Evolutionary conservation across 2,329 filamentous ascomycete genomes (phyloP), one percentile per base, ranked within the genome.

Genomic region (Hysterium pulicare): DNA sequence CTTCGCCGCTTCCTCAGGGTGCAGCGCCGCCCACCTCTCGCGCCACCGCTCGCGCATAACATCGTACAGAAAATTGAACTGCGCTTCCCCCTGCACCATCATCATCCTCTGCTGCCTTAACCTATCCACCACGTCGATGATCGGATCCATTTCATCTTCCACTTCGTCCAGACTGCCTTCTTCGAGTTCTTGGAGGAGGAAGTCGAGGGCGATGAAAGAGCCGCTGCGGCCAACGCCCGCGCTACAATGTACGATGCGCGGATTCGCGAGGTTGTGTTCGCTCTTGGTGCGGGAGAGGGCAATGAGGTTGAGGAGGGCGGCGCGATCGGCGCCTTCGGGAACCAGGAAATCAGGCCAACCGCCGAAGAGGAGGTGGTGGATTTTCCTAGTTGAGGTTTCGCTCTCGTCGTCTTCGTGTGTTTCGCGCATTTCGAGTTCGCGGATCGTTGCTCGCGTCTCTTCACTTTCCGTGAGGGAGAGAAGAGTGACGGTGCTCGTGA

Each of bases 171-270:
- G 69, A 17, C 82, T 76, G 38, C 90, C 91, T 5, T 82, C 78
- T 20, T 87, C 82, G 8, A 97, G 76, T 66, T 96, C 89, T 26
- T 83, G 78, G 49, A 95, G 76, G 20, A 98, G 79, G 66, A 94
- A 89, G 67, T 97, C 93, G n/a, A 98, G 78, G 2, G 89, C 86
- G 57, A 98, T 95, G 62, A 97, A 98, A 0, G 93, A 97, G 24
- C 93, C 93, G 6, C 87, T 95, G 42, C 93, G 82, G 10, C 93
- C 93, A 11, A 98, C 91, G 30, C 93, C 93, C 6, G 93, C 93
- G 60, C 88, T 95, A 71, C 74, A 77, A 45, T 77, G 74, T 2
- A 77, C 68, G 46, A 97, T 83, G 42, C 91, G 83, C 4, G 91
- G 87, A 56, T 86, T 90, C 17, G 23, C 23, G 10, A 24, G 23